These are phyloP conservation scores for Podaxis pistillaris DNA, from an alignment of 768 basidiomycete species.

Conservation along the genomic window DNA sequence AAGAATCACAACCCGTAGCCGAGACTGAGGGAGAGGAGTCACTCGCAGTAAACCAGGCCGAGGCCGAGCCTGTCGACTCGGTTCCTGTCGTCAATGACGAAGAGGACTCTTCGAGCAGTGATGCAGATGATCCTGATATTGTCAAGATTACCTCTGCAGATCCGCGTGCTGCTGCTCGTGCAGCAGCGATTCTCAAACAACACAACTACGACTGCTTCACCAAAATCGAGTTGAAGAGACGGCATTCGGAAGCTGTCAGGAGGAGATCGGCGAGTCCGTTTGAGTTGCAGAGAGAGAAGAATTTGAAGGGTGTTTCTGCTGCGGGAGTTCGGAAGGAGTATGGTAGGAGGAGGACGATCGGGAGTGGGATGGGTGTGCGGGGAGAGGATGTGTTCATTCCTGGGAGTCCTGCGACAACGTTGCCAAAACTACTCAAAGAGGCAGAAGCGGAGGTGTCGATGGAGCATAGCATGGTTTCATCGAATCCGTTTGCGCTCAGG, in stretches of 20 bases:
- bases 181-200: conserved; percentile 92
- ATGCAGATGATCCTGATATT: conserved; percentile 50
- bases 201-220: conserved; percentile 87
- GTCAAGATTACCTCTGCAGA: conserved; percentile 85
- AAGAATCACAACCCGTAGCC: not conserved
- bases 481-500: conserved; percentile 16
- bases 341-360: conserved; percentile 29
- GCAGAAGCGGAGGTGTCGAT: conserved; percentile 51
- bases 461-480: conserved; percentile 10
- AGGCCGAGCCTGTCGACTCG: conserved; percentile 17
- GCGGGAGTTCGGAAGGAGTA: conserved; percentile 33
- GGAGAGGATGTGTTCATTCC: conserved; percentile 55
- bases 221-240: conserved; percentile 36
- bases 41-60: conserved; percentile 12
- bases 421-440: conserved; percentile 56
- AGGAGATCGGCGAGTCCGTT: conserved; percentile 31
- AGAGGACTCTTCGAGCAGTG: conserved; percentile 28
- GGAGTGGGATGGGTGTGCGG: conserved; percentile 36
- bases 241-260: conserved; percentile 25
- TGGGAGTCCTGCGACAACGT: conserved; percentile 50
- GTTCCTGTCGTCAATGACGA: conserved; percentile 21
- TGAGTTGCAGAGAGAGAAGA: conserved; percentile 4
- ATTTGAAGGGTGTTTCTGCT: conserved; percentile 30
- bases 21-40: conserved; percentile 6
- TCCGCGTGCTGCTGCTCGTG: conserved; percentile 83